phyloP scores from a whole-genome alignment of 768 basidiomycete genomes.

The Agrocybe praecox region DNA sequence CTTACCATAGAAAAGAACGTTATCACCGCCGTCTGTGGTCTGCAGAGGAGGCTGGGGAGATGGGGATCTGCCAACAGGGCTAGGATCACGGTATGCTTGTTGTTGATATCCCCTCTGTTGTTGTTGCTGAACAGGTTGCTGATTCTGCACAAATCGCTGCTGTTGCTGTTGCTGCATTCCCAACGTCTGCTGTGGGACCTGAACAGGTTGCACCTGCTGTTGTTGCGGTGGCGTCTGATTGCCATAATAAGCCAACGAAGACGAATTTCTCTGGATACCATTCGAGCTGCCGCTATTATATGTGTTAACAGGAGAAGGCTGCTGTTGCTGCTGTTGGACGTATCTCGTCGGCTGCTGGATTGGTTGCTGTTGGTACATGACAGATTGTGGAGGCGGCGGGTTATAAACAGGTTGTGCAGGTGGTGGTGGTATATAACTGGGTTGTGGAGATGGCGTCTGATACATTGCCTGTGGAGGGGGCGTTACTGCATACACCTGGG shows the following conservation, averaged over 20 bases:
- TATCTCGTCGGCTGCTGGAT: conserved; percentile 27
- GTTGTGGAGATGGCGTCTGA: conserved; percentile 38
- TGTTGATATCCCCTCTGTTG: conserved; percentile 27
- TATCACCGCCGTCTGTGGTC: conserved; percentile 79
- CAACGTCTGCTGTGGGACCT: conserved; percentile 8
- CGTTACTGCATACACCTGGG: conserved; percentile 36
- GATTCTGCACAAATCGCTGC: conserved; percentile 29
- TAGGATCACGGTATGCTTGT: conserved; percentile 45
- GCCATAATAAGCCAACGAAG: conserved; percentile 28
- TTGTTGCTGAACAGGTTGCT: conserved; percentile 28
- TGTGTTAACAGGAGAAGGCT: conserved; percentile 16
- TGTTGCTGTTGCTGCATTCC: conserved; percentile 20
- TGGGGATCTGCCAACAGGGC: conserved; percentile 48
- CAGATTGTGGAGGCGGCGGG: conserved; percentile 19
- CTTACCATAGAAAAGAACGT: conserved; percentile 86
- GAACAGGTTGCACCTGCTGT: conserved; percentile 16
- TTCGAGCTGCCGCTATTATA: conserved; percentile 21
- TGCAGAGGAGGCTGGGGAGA: conserved; percentile 43
- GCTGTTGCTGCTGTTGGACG: conserved; percentile 17
- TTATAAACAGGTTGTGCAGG: conserved; percentile 30
- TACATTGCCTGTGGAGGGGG: conserved; percentile 41
- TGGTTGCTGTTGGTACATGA: conserved; percentile 19
- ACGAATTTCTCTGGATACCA: conserved; percentile 27
- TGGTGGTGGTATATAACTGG: conserved; percentile 33
- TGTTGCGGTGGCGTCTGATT: conserved; percentile 29